These are phyloP conservation scores for Fusarium guadeloupense DNA, from an alignment of 2,329 filamentous ascomycete species.

Conservation along the genomic window DNA sequence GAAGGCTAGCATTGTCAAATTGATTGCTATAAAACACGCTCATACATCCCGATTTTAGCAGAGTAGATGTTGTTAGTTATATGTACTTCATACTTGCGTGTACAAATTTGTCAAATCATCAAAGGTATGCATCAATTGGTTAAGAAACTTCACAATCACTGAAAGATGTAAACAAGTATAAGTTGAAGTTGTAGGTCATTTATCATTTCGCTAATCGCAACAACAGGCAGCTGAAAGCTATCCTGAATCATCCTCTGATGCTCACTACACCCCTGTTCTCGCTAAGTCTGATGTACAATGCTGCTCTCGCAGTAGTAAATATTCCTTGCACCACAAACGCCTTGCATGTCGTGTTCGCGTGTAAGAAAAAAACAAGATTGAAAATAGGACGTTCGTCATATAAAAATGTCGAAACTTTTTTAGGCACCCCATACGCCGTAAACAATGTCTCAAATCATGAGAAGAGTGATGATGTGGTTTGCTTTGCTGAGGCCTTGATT, in stretches of 20 bases:
- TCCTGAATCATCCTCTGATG: constrained; percentile 1
- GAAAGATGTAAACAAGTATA: background rate
- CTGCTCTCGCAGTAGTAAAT: background rate
- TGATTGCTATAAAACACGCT: no score
- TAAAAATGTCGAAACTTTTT: constrained; percentile 28
- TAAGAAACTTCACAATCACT: background rate
- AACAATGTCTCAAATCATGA: constrained; percentile 7
- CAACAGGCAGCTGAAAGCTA: background rate
- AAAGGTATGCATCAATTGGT: no score
- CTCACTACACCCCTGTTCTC: background rate
- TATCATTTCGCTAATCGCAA: constrained; percentile 22
- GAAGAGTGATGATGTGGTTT: constrained; percentile 1
- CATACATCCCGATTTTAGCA: no score
- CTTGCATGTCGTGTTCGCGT: constrained; percentile 29
- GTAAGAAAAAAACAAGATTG: constrained; percentile 13
- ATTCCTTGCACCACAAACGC: constrained; percentile 25
- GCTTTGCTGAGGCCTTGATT: background rate
- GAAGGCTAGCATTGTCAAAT: no score
- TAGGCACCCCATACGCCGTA: constrained; percentile 23
- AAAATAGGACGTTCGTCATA: constrained; percentile 20
- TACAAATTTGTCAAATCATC: no score
- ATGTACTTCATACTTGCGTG: no score
- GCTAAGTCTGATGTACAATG: constrained; percentile 13
- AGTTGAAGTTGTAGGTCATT: constrained; percentile 7
- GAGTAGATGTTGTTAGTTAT: no score